Base-by-base conservation (phyloP, 2,329 filamentous ascomycete species). In the Chrysosphaeria jannelii region DNA sequence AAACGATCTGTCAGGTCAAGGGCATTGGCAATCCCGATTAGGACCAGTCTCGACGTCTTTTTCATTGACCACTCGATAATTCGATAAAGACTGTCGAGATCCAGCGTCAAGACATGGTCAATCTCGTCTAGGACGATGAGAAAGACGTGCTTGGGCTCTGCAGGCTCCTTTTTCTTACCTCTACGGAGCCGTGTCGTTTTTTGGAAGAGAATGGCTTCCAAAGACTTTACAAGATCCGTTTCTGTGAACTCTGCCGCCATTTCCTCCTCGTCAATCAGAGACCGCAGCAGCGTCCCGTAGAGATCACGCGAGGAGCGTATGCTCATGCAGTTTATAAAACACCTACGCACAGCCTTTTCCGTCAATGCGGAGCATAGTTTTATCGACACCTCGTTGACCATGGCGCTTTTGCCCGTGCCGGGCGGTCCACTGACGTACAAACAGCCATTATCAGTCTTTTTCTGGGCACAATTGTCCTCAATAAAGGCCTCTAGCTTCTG, bases 31-130 rank as follows among this genome's bases (percentile, higher is more conserved):
- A 97, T 90, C 22, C 85, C 85, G 23, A 97, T 60, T 10, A 97
- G 51, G 17, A 85, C 51, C 5, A 97, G 62, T 11, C 61, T 63
- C 0, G 85, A 91, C 2, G 61, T 59, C 31, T 65, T 65, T 30
- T 75, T 62, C 36, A 97, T 50, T 2, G 85, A 88, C 79, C 81
- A 93, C 40, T 91, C 79, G 34, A 97, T 91, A n/a, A 97, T 52
- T 30, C 65, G 71, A 45, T 93, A 91, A 9, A 97, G 51, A 25
- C 85, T 69, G 34, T 88, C 76, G 28, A 85, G 50, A 34, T 91
- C 81, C 31, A 90, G 53, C 2, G 74, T 81, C 19, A 97, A 53
- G 23, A 97, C 65, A 37, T 89, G 74, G 37, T 97, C 85, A 29
- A 97, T 81, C 46, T 97, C 85, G 37, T 97, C 85, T 27, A 97